Percentiles rank a stretch among this genome's conserved stretches.
These are phyloP conservation scores for Dictyostelium firmibasis DNA, from an alignment of 78 protist species.

Conservation along the genomic window DNA sequence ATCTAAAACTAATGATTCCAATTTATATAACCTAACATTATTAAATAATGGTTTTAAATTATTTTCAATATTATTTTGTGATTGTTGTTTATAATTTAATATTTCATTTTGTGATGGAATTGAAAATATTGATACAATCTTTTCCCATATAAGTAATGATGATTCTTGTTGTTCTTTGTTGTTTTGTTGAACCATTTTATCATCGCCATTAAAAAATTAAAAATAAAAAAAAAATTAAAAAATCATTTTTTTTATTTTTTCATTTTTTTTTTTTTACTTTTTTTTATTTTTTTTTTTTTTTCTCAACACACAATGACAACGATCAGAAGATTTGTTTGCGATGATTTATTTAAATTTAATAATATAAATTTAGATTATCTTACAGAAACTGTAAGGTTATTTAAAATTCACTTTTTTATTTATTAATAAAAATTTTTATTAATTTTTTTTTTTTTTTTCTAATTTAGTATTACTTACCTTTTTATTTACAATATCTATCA, in stretches of 20 bases:
- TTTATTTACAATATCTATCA: conserved; percentile 94
- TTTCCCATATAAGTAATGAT: background rate
- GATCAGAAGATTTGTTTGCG: conserved; percentile 75
- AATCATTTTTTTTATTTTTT: background rate
- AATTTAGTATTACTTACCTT: conserved; percentile 89
- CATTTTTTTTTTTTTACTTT: background rate
- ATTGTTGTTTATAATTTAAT: background rate
- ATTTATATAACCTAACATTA: background rate
- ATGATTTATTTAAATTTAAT: conserved; percentile 85
- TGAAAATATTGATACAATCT: background rate
- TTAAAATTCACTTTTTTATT: background rate
- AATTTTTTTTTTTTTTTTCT: background rate
- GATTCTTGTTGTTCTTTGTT: background rate
- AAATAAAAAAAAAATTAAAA: background rate
- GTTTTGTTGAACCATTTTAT: background rate
- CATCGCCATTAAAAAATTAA: background rate
- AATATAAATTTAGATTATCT: conserved; percentile 87
- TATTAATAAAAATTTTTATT: background rate
- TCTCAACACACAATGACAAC: conserved; percentile 79
- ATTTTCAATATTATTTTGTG: background rate
- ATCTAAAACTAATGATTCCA: background rate
- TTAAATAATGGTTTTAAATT: background rate
- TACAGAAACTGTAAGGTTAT: conserved; percentile 84
- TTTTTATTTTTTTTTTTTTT: background rate
- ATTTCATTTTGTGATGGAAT: conserved; percentile 13